These are phyloP conservation scores for Fonsecaea pedrosoi DNA, from an alignment of 2,329 filamentous ascomycete species.

Conservation along the genomic window DNA sequence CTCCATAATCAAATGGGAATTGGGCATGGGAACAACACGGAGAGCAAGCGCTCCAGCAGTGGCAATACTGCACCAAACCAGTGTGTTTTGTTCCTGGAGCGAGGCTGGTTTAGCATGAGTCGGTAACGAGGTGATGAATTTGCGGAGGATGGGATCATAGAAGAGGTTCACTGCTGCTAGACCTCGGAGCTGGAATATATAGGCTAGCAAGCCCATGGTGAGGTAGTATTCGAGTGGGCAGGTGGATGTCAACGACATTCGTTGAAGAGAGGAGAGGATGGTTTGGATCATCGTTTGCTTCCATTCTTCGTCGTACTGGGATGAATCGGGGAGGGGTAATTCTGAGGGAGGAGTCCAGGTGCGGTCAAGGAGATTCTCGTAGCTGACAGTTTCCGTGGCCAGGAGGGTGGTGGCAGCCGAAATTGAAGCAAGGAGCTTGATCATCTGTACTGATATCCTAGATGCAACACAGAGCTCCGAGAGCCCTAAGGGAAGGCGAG, in stretches of 20 bases:
- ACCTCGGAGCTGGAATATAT: constrained; percentile 33
- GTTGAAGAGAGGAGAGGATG: constrained; percentile 36
- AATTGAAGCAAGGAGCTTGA: constrained; percentile 34
- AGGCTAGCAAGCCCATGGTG: constrained; percentile 34
- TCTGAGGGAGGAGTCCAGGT: neutral
- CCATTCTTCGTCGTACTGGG: constrained; percentile 17
- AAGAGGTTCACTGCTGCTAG: constrained; percentile 34
- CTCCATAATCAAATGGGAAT: constrained; percentile 32
- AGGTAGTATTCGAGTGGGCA: constrained; percentile 30
- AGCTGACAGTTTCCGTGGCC: constrained; percentile 5
- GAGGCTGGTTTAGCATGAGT: constrained; percentile 24
- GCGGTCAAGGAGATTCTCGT: constrained; percentile 9
- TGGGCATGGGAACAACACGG: constrained; percentile 32
- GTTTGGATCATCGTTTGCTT: constrained; percentile 29
- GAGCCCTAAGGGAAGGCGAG: constrained; percentile 33
- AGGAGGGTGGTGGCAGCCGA: constrained; percentile 19
- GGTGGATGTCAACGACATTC: constrained; percentile 32
- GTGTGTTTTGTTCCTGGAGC: constrained; percentile 24
- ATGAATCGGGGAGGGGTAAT: constrained; percentile 2
- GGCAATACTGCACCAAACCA: constrained; percentile 35
- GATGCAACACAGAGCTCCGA: constrained; percentile 33
- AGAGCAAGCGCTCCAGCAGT: constrained; percentile 34
- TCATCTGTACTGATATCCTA: constrained; percentile 36
- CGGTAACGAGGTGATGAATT: constrained; percentile 32
- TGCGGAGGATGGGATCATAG: constrained; percentile 37